phyloP scores from a whole-genome alignment of 805 yeast genomes.

The Zygoascus tannicola region DNA sequence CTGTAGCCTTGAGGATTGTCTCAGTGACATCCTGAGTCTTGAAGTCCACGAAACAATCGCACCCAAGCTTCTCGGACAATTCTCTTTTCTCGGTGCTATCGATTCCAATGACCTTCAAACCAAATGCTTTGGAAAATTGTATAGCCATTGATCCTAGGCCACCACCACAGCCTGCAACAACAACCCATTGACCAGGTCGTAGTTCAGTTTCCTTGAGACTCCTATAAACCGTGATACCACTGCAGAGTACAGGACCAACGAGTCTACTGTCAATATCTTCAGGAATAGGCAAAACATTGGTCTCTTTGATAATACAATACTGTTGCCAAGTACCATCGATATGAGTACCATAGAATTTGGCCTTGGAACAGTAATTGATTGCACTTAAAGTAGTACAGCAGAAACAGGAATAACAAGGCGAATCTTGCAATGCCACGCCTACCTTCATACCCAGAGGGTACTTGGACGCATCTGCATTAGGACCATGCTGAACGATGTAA shows the following conservation, averaged over 20 bases:
- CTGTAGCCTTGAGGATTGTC: constrained; percentile 19
- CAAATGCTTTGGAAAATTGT: constrained; percentile 53
- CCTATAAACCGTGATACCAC: constrained; percentile 55
- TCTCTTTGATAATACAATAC: constrained; percentile 38
- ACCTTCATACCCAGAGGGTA: constrained; percentile 21
- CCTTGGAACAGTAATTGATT: constrained; percentile 46
- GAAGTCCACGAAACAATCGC: constrained; percentile 47
- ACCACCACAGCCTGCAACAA: constrained; percentile 53
- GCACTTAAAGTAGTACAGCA: constrained; percentile 22
- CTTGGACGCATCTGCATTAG: constrained; percentile 12
- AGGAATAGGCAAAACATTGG: constrained; percentile 37
- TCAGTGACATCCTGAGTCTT: constrained; percentile 20
- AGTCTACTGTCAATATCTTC: constrained; percentile 23
- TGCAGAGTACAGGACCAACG: constrained; percentile 49
- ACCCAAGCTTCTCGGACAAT: constrained; percentile 40
- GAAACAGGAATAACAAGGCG: constrained; percentile 19
- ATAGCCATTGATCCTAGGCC: constrained; percentile 53
- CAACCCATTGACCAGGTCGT: constrained; percentile 49
- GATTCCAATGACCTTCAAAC: constrained; percentile 44
- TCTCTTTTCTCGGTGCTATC: constrained; percentile 45
- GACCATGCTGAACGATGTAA: constrained; percentile 21
- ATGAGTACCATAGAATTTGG: constrained; percentile 66
- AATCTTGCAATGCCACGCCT: constrained; percentile 21
- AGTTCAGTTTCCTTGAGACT: constrained; percentile 45
- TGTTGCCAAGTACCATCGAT: constrained; percentile 48